Base-by-base conservation (phyloP, 2,329 filamentous ascomycete species). In the Trichophyton verrucosum region DNA sequence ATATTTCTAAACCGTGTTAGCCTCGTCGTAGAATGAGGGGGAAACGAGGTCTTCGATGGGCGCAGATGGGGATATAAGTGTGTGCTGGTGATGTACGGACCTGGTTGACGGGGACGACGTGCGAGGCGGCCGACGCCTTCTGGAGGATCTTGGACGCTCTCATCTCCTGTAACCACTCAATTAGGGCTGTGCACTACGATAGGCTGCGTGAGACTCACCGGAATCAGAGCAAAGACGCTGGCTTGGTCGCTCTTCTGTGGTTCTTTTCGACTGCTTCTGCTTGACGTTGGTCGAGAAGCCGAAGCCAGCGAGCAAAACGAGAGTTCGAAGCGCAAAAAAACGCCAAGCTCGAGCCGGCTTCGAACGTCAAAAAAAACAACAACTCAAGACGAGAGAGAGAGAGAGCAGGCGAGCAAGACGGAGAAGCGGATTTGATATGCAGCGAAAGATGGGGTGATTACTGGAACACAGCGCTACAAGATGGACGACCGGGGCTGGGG, bases 1-100 rank as follows among this genome's bases (percentile, higher is more conserved):
- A 79, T 99, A 92, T 88, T 97, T 97, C 92, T 99, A 70, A 9
- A 57, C 1, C 15, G 42, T 36, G 51, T 61, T 42, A 57, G 51
- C 13, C 53, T 57, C 44, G 27, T 33, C 33, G 9, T 38, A 38
- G 33, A 38, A 55, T 5, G 24, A 9, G 9, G 22, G 15, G 57
- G 17, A 17, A 30, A 33, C 9, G 13, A 13, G 3, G 44, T 13
- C 3, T 24, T 47, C 17, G 20, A 38, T 1, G 30, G 30, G 3
- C 5, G 6, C 9, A 33, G 30, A 33, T 13, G 9, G 13, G 4
- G 24, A 2, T 6, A 44, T 51, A 56, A 44, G 15, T 44, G 17
- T 44, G 11, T 36, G 33, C 33, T 44, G 24, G 24, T 27, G 24
- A 40, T 44, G n/a, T 22, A 30, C 17, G 42, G 68, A 76, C 74